Conservation (phyloP, 257 asterid genomes). For the Jasminum sambac region DNA sequence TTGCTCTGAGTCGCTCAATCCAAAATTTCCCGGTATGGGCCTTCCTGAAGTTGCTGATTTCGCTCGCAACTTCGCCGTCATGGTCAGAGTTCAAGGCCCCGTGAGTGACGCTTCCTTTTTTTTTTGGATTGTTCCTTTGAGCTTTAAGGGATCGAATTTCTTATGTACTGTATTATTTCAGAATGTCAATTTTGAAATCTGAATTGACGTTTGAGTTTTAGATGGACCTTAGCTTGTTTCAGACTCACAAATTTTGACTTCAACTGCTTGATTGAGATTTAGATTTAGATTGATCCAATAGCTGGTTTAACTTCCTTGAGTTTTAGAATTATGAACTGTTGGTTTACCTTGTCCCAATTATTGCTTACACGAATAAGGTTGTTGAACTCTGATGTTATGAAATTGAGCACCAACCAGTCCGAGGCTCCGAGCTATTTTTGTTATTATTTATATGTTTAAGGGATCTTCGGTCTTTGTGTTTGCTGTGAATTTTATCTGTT, state of each 20-base stretch:
- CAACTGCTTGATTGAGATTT: background rate
- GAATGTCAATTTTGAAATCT: background rate
- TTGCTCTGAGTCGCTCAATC: conserved; percentile 17
- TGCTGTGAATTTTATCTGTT: background rate
- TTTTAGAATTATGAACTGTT: background rate
- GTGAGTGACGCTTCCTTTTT: conserved; percentile 43
- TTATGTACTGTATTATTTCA: background rate
- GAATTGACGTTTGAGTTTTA: background rate
- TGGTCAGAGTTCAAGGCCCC: conserved; percentile 98
- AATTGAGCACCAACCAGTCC: no score
- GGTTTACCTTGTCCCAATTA: background rate
- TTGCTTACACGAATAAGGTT: background rate
- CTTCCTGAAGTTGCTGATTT: conserved; percentile 74
- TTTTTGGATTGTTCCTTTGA: background rate
- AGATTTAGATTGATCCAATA: background rate
- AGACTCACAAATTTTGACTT: background rate
- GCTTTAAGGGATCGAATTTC: background rate
- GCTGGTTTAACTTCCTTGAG: background rate
- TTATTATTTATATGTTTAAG: no score
- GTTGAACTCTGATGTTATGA: background rate
- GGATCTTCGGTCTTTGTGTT: background rate
- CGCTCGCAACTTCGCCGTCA: conserved; percentile 81
- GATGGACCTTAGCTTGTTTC: background rate
- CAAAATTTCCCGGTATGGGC: conserved; percentile 48
- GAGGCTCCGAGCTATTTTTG: background rate